Percentiles rank a stretch among this genome's conserved stretches.
Conservation (phyloP, 2,329 filamentous ascomycete genomes). For the Penicillium sp. region DNA sequence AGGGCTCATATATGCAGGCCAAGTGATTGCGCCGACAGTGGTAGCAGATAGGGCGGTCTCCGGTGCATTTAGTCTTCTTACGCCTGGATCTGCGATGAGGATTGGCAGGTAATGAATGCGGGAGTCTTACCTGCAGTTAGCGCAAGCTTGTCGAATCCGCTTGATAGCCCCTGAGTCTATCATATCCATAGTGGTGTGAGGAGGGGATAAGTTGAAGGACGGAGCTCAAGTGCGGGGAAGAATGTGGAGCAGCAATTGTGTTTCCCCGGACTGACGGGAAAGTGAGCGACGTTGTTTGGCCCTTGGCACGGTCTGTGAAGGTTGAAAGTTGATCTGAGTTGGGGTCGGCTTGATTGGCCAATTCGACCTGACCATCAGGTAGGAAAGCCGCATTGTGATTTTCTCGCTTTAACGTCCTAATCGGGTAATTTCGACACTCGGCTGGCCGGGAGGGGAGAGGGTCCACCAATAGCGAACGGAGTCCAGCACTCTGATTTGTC, state of each 20-base stretch:
- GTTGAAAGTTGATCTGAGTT: not conserved
- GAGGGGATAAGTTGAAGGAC: not conserved
- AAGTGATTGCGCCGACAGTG: conserved; percentile 29
- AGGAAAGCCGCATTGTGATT: not conserved
- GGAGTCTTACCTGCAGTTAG: conserved; percentile 28
- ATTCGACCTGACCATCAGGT: not conserved
- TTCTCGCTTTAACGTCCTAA: conserved; percentile 1
- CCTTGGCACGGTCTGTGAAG: not conserved
- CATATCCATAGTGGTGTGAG: conserved; percentile 7
- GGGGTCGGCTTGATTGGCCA: not conserved
- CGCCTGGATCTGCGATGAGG: conserved; percentile 14
- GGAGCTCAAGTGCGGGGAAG: conserved; percentile 1
- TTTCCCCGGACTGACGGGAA: not conserved
- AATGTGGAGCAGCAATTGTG: not conserved
- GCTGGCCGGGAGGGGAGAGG: not conserved
- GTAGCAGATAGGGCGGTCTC: conserved; percentile 26
- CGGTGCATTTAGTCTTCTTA: conserved; percentile 30
- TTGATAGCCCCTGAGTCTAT: conserved; percentile 16
- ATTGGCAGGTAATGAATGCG: not conserved
- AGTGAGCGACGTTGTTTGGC: not conserved
- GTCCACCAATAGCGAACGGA: not conserved
- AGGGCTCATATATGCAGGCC: conserved; percentile 29
- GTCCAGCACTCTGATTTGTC: not conserved
- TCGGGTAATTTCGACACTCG: not conserved
- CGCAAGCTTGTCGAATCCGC: conserved; percentile 33